Conservation (phyloP, 2,329 filamentous ascomycete species). For the Cercospora citrullina region DNA sequence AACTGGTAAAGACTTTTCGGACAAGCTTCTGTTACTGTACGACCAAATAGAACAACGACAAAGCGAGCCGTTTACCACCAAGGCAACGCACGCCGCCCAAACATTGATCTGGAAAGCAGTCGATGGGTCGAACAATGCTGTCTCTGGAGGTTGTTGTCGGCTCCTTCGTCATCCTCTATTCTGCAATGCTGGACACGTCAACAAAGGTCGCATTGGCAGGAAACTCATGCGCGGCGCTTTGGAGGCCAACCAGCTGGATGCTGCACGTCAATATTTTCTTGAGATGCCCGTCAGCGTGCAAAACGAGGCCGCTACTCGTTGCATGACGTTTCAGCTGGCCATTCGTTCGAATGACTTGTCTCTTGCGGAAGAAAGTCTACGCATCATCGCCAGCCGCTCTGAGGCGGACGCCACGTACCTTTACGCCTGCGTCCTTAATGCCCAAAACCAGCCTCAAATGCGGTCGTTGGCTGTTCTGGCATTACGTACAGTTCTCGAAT, state of each 20-base stretch:
- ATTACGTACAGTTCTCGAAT: slow-evolving; percentile 61
- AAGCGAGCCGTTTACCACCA: slow-evolving; percentile 54
- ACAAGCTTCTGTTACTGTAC: slow-evolving; percentile 46
- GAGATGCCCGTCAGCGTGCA: slow-evolving; percentile 53
- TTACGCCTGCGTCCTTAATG: slow-evolving; percentile 78
- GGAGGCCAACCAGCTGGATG: slow-evolving; percentile 55
- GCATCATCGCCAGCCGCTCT: slow-evolving; percentile 56
- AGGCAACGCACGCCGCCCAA: slow-evolving; percentile 66
- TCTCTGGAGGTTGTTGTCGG: slow-evolving; percentile 61
- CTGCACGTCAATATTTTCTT: slow-evolving; percentile 57
- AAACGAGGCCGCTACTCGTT: slow-evolving; percentile 32
- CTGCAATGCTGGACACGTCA: slow-evolving; percentile 62
- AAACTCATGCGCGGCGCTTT: slow-evolving; percentile 73
- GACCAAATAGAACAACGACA: slow-evolving; percentile 51
- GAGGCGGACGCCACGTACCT: slow-evolving; percentile 63
- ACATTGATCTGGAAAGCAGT: slow-evolving; percentile 74
- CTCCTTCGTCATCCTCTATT: slow-evolving; percentile 69
- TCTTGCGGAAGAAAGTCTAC: slow-evolving; percentile 62
- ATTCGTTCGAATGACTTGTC: slow-evolving; percentile 39
- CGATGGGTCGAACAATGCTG: background rate
- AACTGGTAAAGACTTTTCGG: slow-evolving; percentile 34
- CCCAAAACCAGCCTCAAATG: slow-evolving; percentile 62
- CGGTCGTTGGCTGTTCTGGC: slow-evolving; percentile 60
- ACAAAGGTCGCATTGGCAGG: slow-evolving; percentile 64
- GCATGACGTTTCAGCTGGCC: slow-evolving; percentile 35